Conservation (phyloP, 495 filamentous ascomycete genomes). For the Immersiella caudata region DNA sequence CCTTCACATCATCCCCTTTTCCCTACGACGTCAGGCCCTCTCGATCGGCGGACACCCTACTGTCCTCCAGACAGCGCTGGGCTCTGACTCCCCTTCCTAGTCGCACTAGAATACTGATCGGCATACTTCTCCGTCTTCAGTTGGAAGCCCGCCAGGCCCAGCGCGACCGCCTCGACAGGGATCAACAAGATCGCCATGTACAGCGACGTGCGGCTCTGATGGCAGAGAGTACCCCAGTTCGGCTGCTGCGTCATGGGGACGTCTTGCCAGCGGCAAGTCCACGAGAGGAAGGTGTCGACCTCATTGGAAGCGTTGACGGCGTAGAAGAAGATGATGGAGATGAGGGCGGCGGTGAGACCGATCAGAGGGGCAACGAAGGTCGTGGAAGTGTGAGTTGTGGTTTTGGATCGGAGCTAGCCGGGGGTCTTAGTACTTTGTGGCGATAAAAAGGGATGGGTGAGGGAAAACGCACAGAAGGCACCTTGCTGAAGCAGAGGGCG, state of each 20-base stretch:
- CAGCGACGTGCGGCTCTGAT: slow-evolving; percentile 51
- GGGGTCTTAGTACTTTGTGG: background rate
- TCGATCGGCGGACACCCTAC: background rate
- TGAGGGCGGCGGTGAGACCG: slow-evolving; percentile 49
- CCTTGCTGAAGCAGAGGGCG: slow-evolving; percentile 48
- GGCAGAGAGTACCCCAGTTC: slow-evolving; percentile 53
- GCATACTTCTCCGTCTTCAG: slow-evolving; percentile 44
- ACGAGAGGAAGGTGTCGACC: slow-evolving; percentile 54
- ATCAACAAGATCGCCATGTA: slow-evolving; percentile 56
- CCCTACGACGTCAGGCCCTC: background rate
- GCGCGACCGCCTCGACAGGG: slow-evolving; percentile 50
- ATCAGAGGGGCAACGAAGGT: slow-evolving; percentile 46
- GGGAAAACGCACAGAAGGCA: slow-evolving; percentile 38
- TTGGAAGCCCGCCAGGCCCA: slow-evolving; percentile 46
- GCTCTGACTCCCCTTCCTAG: slow-evolving; percentile 29
- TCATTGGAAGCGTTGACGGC: slow-evolving; percentile 51
- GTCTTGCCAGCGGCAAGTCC: slow-evolving; percentile 57
- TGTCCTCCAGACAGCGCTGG: slow-evolving; percentile 8
- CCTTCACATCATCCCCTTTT: background rate
- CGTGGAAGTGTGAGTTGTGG: slow-evolving; percentile 40
- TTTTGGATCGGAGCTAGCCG: slow-evolving; percentile 48
- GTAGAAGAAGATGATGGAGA: slow-evolving; percentile 58
- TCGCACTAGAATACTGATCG: slow-evolving; percentile 27
- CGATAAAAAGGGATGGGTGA: background rate
- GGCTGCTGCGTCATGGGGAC: slow-evolving; percentile 50